These are phyloP conservation scores for Psilocybe cyanescens DNA, from an alignment of 768 basidiomycete genomes.

Conservation along the genomic window DNA sequence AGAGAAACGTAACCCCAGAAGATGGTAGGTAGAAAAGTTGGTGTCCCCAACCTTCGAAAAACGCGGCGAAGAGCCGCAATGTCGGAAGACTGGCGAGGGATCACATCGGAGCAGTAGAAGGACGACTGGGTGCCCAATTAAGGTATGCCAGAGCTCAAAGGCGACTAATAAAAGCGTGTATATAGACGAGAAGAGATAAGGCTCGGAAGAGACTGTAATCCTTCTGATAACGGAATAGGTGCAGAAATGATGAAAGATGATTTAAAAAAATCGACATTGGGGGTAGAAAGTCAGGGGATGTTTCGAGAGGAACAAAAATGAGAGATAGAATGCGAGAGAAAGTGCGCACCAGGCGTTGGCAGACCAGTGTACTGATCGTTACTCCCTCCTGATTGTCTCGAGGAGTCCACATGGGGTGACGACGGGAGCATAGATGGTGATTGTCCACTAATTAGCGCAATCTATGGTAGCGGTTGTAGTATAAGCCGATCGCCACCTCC, in stretches of 20 bases:
- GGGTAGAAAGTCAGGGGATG: not conserved
- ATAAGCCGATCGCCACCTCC: not conserved
- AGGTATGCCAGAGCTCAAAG: not conserved
- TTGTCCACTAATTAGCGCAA: conserved; percentile 68
- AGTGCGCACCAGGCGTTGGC: conserved; percentile 34
- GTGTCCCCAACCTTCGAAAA: not conserved
- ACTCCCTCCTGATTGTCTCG: conserved; percentile 8
- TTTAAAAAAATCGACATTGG: not conserved
- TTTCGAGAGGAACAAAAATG: not conserved
- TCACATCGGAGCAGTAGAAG: not conserved
- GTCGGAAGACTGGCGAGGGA: not conserved
- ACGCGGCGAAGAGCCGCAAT: not conserved
- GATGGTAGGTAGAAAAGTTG: no score
- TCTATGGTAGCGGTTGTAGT: conserved; percentile 37
- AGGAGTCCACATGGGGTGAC: conserved; percentile 29
- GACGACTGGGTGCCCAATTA: not conserved
- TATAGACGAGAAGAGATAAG: not conserved
- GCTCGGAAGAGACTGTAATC: not conserved
- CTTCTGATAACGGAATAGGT: not conserved
- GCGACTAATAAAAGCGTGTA: not conserved
- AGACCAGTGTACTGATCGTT: conserved; percentile 51
- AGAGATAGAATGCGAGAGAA: conserved; percentile 5
- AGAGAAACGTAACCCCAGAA: no score
- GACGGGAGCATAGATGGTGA: conserved; percentile 38
- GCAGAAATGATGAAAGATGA: not conserved